phyloP scores from a whole-genome alignment of 1,284 basidiomycete genomes.

The Ganoderma boninense region DNA sequence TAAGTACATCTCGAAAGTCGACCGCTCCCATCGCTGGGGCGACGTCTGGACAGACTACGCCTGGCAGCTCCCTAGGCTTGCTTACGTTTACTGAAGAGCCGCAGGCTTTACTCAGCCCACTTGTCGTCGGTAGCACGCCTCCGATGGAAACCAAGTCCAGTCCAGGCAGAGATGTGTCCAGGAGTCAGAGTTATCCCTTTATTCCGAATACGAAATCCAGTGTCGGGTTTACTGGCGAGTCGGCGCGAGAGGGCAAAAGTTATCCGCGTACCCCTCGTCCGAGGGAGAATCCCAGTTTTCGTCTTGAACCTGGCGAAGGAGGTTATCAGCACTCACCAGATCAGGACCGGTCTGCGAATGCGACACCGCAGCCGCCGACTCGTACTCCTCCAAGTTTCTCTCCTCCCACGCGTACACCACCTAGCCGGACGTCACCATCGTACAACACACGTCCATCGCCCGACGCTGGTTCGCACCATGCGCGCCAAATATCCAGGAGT shows the following conservation, averaged over 20 bases:
- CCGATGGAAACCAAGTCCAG: slow-evolving; percentile 30
- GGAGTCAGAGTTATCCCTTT: slow-evolving; percentile 47
- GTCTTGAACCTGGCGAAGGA: slow-evolving; percentile 7
- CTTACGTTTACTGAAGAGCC: slow-evolving; percentile 62
- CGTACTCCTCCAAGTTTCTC: slow-evolving; percentile 25
- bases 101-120: slow-evolving; percentile 58
- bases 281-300: slow-evolving; percentile 10
- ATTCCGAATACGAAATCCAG: slow-evolving; percentile 28
- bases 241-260: slow-evolving; percentile 34
- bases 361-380: slow-evolving; percentile 25
- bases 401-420: slow-evolving; percentile 25
- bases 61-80: slow-evolving; percentile 38
- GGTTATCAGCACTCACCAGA: slow-evolving; percentile 14
- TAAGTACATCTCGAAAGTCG: slow-evolving; percentile 29
- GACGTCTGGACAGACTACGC: slow-evolving; percentile 27
- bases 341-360: slow-evolving; percentile 23
- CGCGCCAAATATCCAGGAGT: slow-evolving; percentile 35
- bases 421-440: slow-evolving; percentile 26
- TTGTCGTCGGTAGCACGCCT: slow-evolving; percentile 50
- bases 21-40: slow-evolving; percentile 28
- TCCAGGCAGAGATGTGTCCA: slow-evolving; percentile 40
- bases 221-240: slow-evolving; percentile 22
- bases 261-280: slow-evolving; percentile 36
- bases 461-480: slow-evolving; percentile 12
- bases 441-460: slow-evolving; percentile 29